Conservation (phyloP, 352 stramenopile genomes). For the Phytophthora ramorum region DNA sequence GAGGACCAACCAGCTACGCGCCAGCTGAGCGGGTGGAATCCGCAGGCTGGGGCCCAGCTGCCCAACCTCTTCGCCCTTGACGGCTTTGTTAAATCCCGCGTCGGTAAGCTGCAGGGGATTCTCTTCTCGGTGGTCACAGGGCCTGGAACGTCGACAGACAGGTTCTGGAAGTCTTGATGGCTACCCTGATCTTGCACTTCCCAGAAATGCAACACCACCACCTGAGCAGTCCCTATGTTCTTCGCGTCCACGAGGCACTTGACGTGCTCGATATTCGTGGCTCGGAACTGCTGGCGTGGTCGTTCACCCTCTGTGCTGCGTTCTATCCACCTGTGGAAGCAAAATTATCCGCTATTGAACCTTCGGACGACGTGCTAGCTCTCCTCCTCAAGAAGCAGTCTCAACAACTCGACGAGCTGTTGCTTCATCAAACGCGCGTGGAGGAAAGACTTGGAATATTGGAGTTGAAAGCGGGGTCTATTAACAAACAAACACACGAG, state of each 20-base stretch:
- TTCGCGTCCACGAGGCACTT: not conserved
- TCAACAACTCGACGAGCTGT: not conserved
- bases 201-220: not conserved
- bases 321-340: not conserved
- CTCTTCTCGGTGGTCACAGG: not conserved
- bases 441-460: not conserved
- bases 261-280: too few relatives aligned
- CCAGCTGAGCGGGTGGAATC: not conserved
- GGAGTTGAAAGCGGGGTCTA: not conserved
- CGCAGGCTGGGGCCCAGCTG: not conserved
- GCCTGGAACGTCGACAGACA: not conserved
- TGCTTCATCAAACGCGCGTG: not conserved
- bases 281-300: too few relatives aligned
- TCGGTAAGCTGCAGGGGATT: not conserved
- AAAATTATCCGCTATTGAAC: not conserved
- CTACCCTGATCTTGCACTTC: not conserved
- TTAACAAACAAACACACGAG: not conserved
- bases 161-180: not conserved
- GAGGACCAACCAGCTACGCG: not conserved
- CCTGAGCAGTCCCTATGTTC: not conserved
- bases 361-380: not conserved
- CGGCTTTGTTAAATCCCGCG: not conserved
- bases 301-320: not conserved
- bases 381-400: not conserved
- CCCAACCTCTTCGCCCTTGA: not conserved